Conservation (phyloP, 345 rosid species). For the Eucalyptus pauciflora region DNA sequence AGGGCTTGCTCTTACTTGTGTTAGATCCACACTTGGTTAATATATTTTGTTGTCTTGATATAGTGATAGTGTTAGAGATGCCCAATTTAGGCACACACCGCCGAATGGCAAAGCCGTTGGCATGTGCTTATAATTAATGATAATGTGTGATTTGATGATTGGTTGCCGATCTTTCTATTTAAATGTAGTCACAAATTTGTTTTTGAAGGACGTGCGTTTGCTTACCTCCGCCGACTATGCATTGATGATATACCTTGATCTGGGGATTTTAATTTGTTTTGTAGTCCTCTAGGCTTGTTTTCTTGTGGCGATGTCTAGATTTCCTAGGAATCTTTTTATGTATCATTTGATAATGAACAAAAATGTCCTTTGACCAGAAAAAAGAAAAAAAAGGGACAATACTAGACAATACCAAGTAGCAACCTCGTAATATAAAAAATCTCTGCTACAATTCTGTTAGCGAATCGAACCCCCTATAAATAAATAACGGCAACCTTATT, state of each 20-base stretch:
- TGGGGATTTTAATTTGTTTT: not conserved
- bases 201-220: not conserved
- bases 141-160: not conserved
- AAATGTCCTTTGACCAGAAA: not conserved
- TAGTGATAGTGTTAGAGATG: accelerated
- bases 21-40: not conserved
- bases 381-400: not conserved
- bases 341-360: not conserved
- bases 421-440: not conserved
- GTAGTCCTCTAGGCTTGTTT: not conserved
- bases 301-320: not conserved
- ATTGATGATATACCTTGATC: not conserved
- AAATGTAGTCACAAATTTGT: accelerated
- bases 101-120: accelerated
- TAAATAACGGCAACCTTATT: not conserved
- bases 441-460: not conserved
- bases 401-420: not conserved
- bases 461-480: not conserved
- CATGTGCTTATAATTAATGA: not conserved
- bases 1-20: not conserved
- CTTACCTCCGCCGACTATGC: accelerated
- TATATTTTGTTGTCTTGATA: not conserved
- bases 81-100: accelerated
- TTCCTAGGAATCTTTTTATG: not conserved
- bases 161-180: accelerated